Conservation (phyloP, 768 basidiomycete species). For the Xerocomellus dryophilus region DNA sequence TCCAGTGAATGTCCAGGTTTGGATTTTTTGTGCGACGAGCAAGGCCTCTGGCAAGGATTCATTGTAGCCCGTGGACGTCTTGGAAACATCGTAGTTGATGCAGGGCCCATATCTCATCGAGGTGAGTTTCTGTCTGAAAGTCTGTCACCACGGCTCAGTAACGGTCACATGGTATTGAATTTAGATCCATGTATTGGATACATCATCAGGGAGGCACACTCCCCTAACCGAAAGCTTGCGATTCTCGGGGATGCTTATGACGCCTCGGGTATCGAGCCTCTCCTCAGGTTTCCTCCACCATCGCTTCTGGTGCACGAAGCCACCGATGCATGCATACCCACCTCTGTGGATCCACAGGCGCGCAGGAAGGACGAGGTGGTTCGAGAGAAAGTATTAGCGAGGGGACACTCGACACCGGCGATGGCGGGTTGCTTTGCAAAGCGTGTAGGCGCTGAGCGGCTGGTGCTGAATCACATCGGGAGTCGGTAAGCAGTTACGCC, state of each 20-base stretch:
- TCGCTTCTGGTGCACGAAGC: conserved; percentile 85
- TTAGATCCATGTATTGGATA: conserved; percentile 80
- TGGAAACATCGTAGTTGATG: conserved; percentile 57
- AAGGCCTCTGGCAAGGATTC: conserved; percentile 69
- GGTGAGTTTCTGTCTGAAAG: conserved; percentile 40
- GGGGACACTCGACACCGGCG: conserved; percentile 75
- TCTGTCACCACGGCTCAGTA: not conserved
- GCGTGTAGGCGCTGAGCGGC: conserved; percentile 50
- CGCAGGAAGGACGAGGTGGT: conserved; percentile 43
- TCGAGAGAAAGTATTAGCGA: conserved; percentile 48
- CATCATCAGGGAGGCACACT: conserved; percentile 57
- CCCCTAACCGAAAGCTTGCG: conserved; percentile 58
- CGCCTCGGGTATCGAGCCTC: conserved; percentile 53
- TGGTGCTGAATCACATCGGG: conserved; percentile 80
- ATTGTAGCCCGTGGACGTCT: conserved; percentile 36
- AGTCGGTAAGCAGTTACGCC: conserved; percentile 43
- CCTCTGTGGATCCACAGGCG: conserved; percentile 47
- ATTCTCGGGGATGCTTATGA: conserved; percentile 79
- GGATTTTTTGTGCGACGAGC: conserved; percentile 51
- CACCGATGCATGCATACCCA: conserved; percentile 70
- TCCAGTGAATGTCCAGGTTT: conserved; percentile 60
- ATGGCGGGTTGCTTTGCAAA: conserved; percentile 80
- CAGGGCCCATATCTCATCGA: conserved; percentile 74
- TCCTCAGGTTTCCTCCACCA: conserved; percentile 47
- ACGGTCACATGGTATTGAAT: not conserved